A percentile compares a stretch with the other conserved stretches of the same genome.
These are phyloP conservation scores for Tylopilus subfusipes DNA, from an alignment of 768 basidiomycete genomes.

Conservation along the genomic window DNA sequence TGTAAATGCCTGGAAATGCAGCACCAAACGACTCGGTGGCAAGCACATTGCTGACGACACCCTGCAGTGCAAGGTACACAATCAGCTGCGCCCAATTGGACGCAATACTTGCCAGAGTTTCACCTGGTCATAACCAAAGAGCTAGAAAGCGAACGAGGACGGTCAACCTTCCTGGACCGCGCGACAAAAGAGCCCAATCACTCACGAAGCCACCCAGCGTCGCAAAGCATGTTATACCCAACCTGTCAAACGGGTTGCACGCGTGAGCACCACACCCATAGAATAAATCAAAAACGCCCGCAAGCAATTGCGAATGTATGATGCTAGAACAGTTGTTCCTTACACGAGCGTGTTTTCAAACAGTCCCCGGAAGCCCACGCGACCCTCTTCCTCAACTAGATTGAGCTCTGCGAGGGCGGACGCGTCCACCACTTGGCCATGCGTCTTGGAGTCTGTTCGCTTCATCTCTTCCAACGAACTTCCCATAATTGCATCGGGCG, in stretches of 20 bases:
- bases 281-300: neutral
- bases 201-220: conserved; percentile 32
- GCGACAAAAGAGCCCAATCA: neutral
- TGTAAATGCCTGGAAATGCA: conserved; percentile 31
- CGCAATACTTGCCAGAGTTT: neutral
- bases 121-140: conserved; percentile 34
- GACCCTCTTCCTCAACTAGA: conserved; percentile 19
- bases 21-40: conserved; percentile 34
- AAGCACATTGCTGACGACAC: conserved; percentile 32
- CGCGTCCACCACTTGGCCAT: neutral
- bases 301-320: neutral
- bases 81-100: neutral
- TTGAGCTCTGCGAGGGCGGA: conserved; percentile 5
- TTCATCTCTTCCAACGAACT: neutral
- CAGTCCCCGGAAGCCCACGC: conserved; percentile 24
- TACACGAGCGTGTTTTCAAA: conserved; percentile 30
- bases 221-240: conserved; percentile 33
- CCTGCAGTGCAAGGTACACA: conserved; percentile 10
- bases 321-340: neutral
- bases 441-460: neutral
- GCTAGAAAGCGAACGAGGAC: conserved; percentile 9
- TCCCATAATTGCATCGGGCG: conserved; percentile 10
- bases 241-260: conserved; percentile 8
- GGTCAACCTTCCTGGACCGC: neutral
- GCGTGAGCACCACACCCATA: too few species aligned